Base-by-base conservation (phyloP, 2,329 filamentous ascomycete genomes). In the Neopestalotiopsis sp. region DNA sequence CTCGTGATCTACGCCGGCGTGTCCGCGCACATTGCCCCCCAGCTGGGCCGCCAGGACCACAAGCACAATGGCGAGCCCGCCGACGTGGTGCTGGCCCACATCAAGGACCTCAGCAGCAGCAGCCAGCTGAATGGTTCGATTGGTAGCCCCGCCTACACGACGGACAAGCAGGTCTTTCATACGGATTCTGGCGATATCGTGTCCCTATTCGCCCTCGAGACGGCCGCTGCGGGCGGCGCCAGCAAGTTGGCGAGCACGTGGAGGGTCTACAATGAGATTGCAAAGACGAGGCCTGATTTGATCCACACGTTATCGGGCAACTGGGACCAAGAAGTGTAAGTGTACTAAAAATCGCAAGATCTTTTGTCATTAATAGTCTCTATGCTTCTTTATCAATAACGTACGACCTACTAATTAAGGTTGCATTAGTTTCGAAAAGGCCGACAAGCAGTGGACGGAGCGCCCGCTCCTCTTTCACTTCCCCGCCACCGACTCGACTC, bases 211-310 rank as follows among this genome's bases (percentile, higher is more conserved):
- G 85, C 85, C 0, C 82, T 90, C 2, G 80, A 82, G 20, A 83
- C 84, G 10, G 85, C 88, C 0, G 84, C 83, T 0, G 79, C 80
- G 1, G 90, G 90, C 0, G 89, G 90, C 1, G 80, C 86, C 69
- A 90, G 88, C 72, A 85, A 85, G 69, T 77, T 91, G 12, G 84
- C 88, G 0, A 89, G 87, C 72, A 87, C 84, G 32, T 88, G 86
- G 84, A 80, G 81, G 2, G 85, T 91, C 2, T 91, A 91, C 75
- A 91, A 91, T 71, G 85, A 90, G 74, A 80, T 92, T 2, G 89
- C 89, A 0, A 78, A 77, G 24, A 87, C 83, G 1, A 78, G 89
- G 20, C 89, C 89, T 0, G 89, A 91, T 72, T 77, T 91, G 13
- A 86, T 92, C 42, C 80, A 83, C 3, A 89, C 87, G 0, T 77